Evolutionary conservation across 768 basidiomycete genomes (phyloP).

Genomic region (Collybiopsis luxurians): DNA sequence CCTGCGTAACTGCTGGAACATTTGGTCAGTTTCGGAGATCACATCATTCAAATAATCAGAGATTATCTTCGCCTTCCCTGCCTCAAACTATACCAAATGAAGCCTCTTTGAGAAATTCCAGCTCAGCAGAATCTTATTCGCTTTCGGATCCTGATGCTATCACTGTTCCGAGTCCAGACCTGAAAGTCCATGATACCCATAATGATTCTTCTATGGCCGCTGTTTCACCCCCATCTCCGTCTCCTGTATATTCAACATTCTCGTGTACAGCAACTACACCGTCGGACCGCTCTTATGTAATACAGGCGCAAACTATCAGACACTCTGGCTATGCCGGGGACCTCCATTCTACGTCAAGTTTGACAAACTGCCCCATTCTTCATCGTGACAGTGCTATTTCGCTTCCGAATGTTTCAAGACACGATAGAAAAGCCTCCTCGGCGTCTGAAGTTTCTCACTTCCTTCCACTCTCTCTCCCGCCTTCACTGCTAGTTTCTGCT

Average conservation of each 20-base stretch:
- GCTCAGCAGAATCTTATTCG: not conserved
- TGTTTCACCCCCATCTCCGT: constrained; percentile 27
- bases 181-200: not conserved
- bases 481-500: constrained; percentile 10
- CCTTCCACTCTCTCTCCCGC: not conserved
- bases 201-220: constrained; percentile 12
- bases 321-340: not conserved
- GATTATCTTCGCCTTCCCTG: too few relatives aligned
- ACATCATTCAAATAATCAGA: not conserved
- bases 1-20: constrained; percentile 3
- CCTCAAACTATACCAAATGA: not conserved
- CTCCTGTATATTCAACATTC: constrained; percentile 20
- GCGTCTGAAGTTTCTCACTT: not conserved
- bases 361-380: constrained; percentile 7
- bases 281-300: not conserved
- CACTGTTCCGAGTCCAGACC: not conserved
- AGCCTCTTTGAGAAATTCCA: not conserved
- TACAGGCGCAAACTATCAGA: not conserved
- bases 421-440: constrained; percentile 10
- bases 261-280: not conserved
- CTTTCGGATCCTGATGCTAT: not conserved
- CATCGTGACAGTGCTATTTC: constrained; percentile 9
- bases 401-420: not conserved
- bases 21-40: constrained; percentile 5
- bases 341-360: not conserved